Base-by-base conservation (phyloP, 306 rosid species). In the Vicia villosa region DNA sequence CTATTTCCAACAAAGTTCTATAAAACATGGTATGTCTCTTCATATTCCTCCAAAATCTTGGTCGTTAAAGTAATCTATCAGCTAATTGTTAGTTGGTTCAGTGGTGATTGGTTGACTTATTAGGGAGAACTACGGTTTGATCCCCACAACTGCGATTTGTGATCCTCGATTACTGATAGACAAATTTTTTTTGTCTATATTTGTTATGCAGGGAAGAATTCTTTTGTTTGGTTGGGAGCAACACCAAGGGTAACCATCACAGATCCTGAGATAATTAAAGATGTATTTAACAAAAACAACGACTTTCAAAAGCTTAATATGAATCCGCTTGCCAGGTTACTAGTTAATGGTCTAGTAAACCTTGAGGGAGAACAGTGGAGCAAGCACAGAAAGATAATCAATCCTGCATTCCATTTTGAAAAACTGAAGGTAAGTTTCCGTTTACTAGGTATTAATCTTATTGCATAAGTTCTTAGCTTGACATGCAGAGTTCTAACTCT, bases 301-400 rank as follows among this genome's bases (percentile, higher is more conserved):
- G 89, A 78, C 16, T 83, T 87, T 22, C 54, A 2, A 5, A 85
- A 78, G 69, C 60, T 66, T 12, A 0, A 3, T 0, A 0, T 0
- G 11, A 79, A 73, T 65, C 81, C 83, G 1, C 57, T 70, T 10
- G 3, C 7, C 10, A 17, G 5, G 47, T 22, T 71, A 3, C 70
- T 83, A 2, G 63, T 9, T 37, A 5, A 40, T 10, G 92, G 89
- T 16, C 50, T 81, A 3, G 50, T 4, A 26, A 20, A 0, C 16
- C 8, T 28, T 15, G 86, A 84, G 10, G 85, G 82, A 36, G 79
- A 80, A 32, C 81, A 83, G 63, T 86, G 90, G 90, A 79, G 70
- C 50, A 86, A 66, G 61, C 85, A 81, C 51, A 70, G 90, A 66
- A 87, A 63, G 60, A 81, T 87, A 52, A 78, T 89, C 74, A 86